phyloP scores from a whole-genome alignment of 371 early-diverging fungal species.

The Mucor indicus region DNA sequence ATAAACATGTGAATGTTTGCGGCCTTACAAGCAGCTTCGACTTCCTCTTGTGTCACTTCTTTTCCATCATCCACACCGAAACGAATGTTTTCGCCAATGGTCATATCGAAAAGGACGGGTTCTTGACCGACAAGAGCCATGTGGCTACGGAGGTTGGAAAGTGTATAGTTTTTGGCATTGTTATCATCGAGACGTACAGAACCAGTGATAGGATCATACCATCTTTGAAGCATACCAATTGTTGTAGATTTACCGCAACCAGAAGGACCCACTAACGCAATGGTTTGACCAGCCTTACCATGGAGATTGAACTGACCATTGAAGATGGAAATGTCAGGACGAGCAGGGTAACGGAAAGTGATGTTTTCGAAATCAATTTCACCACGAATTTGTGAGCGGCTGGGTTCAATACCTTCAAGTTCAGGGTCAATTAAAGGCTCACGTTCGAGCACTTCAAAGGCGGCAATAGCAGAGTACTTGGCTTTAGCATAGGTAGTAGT shows the following conservation, averaged over 20 bases:
- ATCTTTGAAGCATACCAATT: constrained; percentile 81
- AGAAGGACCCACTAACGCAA: constrained; percentile 86
- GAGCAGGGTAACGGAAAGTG: constrained; percentile 82
- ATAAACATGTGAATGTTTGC: constrained; percentile 85
- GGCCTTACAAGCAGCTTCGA: constrained; percentile 58
- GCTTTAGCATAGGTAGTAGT: constrained; percentile 71
- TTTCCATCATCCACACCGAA: constrained; percentile 59
- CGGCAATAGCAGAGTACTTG: constrained; percentile 74
- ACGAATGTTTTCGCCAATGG: constrained; percentile 79
- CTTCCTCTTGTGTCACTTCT: constrained; percentile 50
- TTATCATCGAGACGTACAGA: constrained; percentile 62
- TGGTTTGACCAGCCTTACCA: constrained; percentile 72
- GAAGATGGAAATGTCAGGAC: constrained; percentile 76
- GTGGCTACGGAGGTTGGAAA: constrained; percentile 63
- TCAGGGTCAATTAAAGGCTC: constrained; percentile 69
- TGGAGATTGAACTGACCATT: constrained; percentile 68
- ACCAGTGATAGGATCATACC: constrained; percentile 79
- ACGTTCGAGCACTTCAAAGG: constrained; percentile 75
- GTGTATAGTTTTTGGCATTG: constrained; percentile 61
- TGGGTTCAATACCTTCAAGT: constrained; percentile 53
- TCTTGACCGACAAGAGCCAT: constrained; percentile 90
- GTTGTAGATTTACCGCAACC: constrained; percentile 90
- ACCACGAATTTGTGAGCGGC: constrained; percentile 49
- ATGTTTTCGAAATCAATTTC: constrained; percentile 58
- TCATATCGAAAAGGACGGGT: constrained; percentile 78